Conservation (phyloP, 768 basidiomycete genomes). For the Mycena latifolia region DNA sequence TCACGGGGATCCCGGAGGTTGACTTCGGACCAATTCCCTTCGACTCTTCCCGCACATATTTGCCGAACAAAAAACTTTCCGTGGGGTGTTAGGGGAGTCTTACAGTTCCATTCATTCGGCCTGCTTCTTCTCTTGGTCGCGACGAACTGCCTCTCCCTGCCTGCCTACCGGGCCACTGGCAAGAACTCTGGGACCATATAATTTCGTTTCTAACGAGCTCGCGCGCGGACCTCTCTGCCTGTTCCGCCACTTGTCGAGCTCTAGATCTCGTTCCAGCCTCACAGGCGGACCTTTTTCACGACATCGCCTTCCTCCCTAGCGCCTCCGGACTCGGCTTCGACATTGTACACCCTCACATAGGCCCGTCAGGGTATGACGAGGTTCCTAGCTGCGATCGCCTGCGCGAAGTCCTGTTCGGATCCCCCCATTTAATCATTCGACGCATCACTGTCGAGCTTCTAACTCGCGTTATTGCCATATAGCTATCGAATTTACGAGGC, state of each 20-base stretch:
- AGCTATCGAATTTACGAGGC: not conserved
- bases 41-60: no score
- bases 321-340: not conserved
- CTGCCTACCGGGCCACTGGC: no score
- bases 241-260: not conserved
- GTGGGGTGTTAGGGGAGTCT: no score
- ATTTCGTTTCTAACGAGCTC: not conserved
- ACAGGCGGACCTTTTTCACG: not conserved
- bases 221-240: not conserved
- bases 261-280: not conserved
- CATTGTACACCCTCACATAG: not conserved
- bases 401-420: not conserved
- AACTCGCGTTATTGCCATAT: not conserved
- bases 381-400: not conserved
- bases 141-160: no score
- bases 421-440: not conserved
- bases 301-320: not conserved
- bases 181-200: not conserved
- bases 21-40: no score
- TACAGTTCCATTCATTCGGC: no score
- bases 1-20: no score
- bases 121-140: no score
- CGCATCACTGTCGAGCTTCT: not conserved
- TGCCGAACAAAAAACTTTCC: no score
- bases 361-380: not conserved